phyloP scores from a whole-genome alignment of 768 basidiomycete species.

The Leccinum broughii region DNA sequence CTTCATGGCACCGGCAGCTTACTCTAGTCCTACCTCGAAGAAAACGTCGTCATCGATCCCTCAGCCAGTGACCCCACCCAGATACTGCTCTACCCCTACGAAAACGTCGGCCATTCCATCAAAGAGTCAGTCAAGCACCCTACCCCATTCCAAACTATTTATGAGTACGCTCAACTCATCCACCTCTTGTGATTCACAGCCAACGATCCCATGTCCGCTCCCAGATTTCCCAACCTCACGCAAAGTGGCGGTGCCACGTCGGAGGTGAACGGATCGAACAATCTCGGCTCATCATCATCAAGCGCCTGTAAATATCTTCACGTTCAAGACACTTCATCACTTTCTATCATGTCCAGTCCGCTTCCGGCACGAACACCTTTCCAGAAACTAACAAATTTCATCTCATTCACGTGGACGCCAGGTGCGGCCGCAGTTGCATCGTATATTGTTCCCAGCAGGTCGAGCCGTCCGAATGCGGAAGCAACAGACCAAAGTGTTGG shows the following conservation, averaged over 20 bases:
- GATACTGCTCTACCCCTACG: conserved; percentile 22
- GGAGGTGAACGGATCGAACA: conserved; percentile 32
- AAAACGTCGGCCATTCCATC: conserved; percentile 38
- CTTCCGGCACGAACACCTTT: conserved; percentile 58
- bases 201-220: conserved; percentile 28
- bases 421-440: conserved; percentile 35
- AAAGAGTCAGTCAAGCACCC: conserved; percentile 25
- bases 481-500: conserved; percentile 4
- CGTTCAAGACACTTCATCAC: conserved; percentile 36
- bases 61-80: conserved; percentile 51
- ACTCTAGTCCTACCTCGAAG: conserved; percentile 50
- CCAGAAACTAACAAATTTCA: conserved; percentile 60
- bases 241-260: conserved; percentile 27
- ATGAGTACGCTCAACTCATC: conserved; percentile 65
- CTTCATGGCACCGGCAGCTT: conserved; percentile 21
- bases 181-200: conserved; percentile 36
- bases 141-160: conserved; percentile 47
- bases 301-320: conserved; percentile 28
- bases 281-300: conserved; percentile 14
- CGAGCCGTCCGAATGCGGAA: conserved; percentile 12
- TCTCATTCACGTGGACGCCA: conserved; percentile 54
- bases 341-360: conserved; percentile 53
- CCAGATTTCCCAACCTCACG: conserved; percentile 42
- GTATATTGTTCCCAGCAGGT: conserved; percentile 22
- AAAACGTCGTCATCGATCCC: conserved; percentile 64